Base-by-base conservation (phyloP, 768 basidiomycete genomes). In the Boletus coccyginus region DNA sequence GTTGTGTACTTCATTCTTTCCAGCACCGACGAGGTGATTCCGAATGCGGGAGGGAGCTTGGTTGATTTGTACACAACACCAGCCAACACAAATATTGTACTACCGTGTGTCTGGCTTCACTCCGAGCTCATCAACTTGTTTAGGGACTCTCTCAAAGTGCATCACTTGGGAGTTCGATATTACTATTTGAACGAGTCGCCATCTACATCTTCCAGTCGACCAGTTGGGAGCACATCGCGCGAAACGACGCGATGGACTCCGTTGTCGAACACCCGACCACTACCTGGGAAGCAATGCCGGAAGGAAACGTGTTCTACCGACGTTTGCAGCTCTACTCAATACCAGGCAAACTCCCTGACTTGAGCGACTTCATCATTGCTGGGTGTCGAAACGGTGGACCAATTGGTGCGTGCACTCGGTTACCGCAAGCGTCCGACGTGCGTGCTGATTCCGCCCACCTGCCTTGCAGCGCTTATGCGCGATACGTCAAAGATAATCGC, bases 241-340 rank as follows among this genome's bases (percentile, higher is more conserved):
- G 29, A 46, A 14, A 56, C 43, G 35, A 48, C 46, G 13, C 47
- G 51, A 70, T 72, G 70, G 69, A 71, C 24, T 16, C 63, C 7
- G 81, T 81, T 74, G 64, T 75, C 14, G 85, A 88, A 49, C 90
- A 92, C 63, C 90, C 92, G 2, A 91, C 90, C 3, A 71, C 84
- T 32, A 81, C 83, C 72, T 98, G 96, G 96, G 87, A 95, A 70
- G 83, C 94, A 42, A 92, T 97, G 87, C 83, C 87, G 70, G 84
- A 90, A 66, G 90, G 89, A 27, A 85, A 78, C 63, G 90, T 88
- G 33, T 98, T 97, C 76, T 98, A 98, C 67, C 77, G 88, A 67
- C 80, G 88, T 52, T 85, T 94, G 62, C 88, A 89, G 59, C 77
- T 94, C 24, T 98, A 98, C 68, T 83, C 88, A 1, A 84, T 92